Base-by-base conservation (phyloP, 2,329 filamentous ascomycete species). In the Magnaporthales sp. region DNA sequence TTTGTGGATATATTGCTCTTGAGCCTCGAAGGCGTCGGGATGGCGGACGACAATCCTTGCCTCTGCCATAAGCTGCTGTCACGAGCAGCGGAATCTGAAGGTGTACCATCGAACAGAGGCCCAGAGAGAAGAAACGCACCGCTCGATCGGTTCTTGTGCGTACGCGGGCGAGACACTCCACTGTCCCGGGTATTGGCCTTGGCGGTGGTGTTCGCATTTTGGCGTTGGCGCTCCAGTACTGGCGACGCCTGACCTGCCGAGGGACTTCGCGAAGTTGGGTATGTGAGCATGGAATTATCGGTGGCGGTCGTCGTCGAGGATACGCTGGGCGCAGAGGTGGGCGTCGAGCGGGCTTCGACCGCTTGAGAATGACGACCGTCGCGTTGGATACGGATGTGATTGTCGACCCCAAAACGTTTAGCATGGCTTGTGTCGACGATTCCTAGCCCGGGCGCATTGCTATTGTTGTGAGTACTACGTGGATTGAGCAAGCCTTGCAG, bases 121-220 rank as follows among this genome's bases (percentile, higher is more conserved):
- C 83, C 82, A 31, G 80, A 75, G 15, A 86, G 77, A 65, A 86
- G 77, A 70, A 86, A 86, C 8, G 80, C 81, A 62, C 83, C 81
- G 69, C 77, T 80, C 6, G 81, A 77, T 19, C 81, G 78, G 31
- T 78, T 75, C 71, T 79, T 84, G 66, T 80, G 76, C 58, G 76
- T 70, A 62, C 74, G 76, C 46, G 38, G 15, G n/a, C n/a, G 69
- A 68, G 22, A 64, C 13, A 24, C 32, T 5, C 11, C 63, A 56
- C 27, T 38, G 15, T 24, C 22, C 24, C 63, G 56, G 26, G 10
- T 63, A 11, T 63, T 63, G 7, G 61, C 7, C 26, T 63, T 63
- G 26, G 61, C 31, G 61, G 29, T 30, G 29, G 61, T 19, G 27
- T 27, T 8, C 11, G 61, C 31, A 38, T 31, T n/a, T 5, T 63